phyloP scores from a whole-genome alignment of 257 asterid species.

The Thymus mandschuricus region DNA sequence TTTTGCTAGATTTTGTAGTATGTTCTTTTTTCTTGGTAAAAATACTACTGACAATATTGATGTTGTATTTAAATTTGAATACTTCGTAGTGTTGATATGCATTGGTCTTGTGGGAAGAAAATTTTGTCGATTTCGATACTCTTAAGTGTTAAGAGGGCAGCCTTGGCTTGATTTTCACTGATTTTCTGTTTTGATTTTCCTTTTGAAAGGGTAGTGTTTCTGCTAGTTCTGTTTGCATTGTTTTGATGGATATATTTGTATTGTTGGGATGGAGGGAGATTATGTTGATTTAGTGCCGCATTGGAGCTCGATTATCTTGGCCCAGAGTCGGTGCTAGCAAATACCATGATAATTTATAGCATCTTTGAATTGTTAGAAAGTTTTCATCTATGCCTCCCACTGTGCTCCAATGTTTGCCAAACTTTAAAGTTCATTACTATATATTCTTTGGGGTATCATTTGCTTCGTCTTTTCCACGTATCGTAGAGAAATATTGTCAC shows the following conservation, averaged over 20 bases:
- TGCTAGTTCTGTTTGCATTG: neutral
- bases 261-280: neutral
- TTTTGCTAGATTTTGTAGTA: neutral
- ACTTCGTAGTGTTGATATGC: neutral
- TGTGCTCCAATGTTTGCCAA: neutral
- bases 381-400: constrained; percentile 13
- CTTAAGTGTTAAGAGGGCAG: too few species aligned
- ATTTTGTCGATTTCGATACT: neutral
- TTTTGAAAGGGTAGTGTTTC: neutral
- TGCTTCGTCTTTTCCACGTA: neutral
- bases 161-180: too few species aligned
- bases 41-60: neutral
- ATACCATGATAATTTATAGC: too few species aligned
- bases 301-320: too few species aligned
- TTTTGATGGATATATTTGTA: neutral
- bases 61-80: neutral
- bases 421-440: neutral
- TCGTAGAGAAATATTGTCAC: neutral
- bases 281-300: neutral
- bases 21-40: neutral
- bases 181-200: constrained; percentile 10
- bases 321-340: too few species aligned
- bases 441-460: neutral
- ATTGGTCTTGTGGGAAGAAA: neutral
- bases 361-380: neutral